These are phyloP conservation scores for Fusarium oligoseptatum DNA, from an alignment of 2,329 filamentous ascomycete species.

Conservation along the genomic window DNA sequence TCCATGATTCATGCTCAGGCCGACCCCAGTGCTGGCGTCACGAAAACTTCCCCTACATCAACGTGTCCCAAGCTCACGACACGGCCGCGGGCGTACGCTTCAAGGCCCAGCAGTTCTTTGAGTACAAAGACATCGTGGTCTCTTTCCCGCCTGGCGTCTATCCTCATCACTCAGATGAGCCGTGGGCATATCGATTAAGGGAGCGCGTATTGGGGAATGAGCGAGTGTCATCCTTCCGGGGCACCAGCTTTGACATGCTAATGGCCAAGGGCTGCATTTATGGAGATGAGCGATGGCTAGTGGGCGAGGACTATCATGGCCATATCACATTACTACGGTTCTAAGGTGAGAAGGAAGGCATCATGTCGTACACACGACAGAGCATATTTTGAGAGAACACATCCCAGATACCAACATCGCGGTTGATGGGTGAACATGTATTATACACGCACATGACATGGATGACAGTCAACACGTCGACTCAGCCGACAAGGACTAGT, in stretches of 20 bases:
- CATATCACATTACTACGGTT: slow-evolving; percentile 68
- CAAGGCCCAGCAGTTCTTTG: slow-evolving; percentile 61
- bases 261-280: slow-evolving; percentile 66
- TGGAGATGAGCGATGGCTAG: slow-evolving; percentile 72
- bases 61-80: slow-evolving; percentile 61
- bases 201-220: slow-evolving; percentile 25
- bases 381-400: neutral
- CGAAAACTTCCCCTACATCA: slow-evolving; percentile 65
- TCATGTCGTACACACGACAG: neutral
- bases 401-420: neutral
- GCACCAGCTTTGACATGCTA: slow-evolving; percentile 62
- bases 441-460: neutral
- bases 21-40: slow-evolving; percentile 62
- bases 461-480: neutral
- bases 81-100: slow-evolving; percentile 59
- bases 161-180: slow-evolving; percentile 19
- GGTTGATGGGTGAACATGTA: too few relatives aligned
- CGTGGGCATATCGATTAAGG: neutral
- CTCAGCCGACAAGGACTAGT: neutral
- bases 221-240: slow-evolving; percentile 55
- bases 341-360: neutral
- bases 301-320: slow-evolving; percentile 67
- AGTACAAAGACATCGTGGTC: slow-evolving; percentile 60
- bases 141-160: slow-evolving; percentile 56
- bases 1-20: neutral